Evolutionary conservation across 2,329 filamentous ascomycete species (phyloP).

Genomic region (Lasiodiplodia sp.): DNA sequence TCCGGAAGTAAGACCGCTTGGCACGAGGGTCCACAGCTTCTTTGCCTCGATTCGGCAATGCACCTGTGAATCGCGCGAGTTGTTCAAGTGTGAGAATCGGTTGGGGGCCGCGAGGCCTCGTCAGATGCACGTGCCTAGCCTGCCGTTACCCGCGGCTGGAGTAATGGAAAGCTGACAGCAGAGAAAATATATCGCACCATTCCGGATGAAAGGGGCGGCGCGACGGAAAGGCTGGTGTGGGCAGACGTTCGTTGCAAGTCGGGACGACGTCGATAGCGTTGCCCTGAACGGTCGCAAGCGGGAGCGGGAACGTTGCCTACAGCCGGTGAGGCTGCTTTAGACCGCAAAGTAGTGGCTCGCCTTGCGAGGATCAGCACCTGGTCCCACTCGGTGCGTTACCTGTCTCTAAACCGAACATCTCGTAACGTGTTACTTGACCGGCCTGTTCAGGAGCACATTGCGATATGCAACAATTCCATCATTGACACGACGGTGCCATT

Average conservation of each 20-base stretch:
- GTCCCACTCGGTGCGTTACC: not conserved
- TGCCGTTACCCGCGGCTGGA: not conserved
- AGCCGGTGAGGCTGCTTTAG: not conserved
- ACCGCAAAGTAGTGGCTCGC: not conserved
- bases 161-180: not conserved
- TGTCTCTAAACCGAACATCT: not conserved
- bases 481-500: not conserved
- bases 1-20: constrained; percentile 3
- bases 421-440: not conserved
- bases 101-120: not conserved
- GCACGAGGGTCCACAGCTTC: not conserved
- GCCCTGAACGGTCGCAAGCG: not conserved
- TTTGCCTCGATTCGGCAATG: not conserved
- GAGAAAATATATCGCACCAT: not conserved
- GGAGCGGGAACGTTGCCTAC: not conserved
- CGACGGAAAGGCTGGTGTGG: not conserved
- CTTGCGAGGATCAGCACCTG: not conserved
- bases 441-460: not conserved
- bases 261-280: not conserved
- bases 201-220: not conserved
- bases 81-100: not conserved
- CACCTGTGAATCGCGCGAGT: not conserved
- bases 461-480: not conserved
- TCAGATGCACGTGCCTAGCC: not conserved
- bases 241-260: not conserved